Base-by-base conservation (phyloP, 768 basidiomycete genomes). In the Rhodosporidiobolus sp. region DNA sequence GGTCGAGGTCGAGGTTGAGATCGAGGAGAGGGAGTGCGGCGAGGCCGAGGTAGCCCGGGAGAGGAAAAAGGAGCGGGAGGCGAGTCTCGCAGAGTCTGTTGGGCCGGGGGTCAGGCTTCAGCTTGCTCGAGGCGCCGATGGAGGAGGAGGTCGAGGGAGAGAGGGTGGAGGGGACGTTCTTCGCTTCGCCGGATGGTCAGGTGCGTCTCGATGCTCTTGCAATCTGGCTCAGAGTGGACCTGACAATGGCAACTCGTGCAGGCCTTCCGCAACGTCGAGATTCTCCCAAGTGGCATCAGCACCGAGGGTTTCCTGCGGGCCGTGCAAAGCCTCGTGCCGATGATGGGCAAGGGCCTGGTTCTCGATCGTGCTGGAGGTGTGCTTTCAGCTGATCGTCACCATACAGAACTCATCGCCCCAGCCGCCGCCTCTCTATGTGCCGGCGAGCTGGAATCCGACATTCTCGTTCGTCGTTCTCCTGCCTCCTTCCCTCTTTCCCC, bases 381-480 rank as follows among this genome's bases (percentile, higher is more conserved):
- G 7, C 24, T 28, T 22, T 1, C 10, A 3, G 10, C 30, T 28
- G 1, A 7, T 46, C 48, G 30, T 30, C 1, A 24, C 1, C 14
- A 7, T 19, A n/a, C 63, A 70, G 69, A 65, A 10, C 56, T 53
- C 9, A 35, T 70, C 22, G 56, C 57, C 0, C 69, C 69, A 0
- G 63, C 56, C 0, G 45, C 63, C 1, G 56, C 69, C 0, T 49
- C 62, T 1, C 43, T 70, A 0, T 64, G 63, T 26, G 50, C 57
- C 1, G 49, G 9, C 20, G 69, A 70, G 22, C 20, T 65, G 22
- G n/a, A 35, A 1, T 45, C 22, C 24, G 69, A 70, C 28, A n/a
- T 70, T 56, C 16, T 26, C 4, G 69, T 70, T 11, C 32, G 45
- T 43, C 38, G 8, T 14, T 34, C 10, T 30, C 30, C 17, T 30